phyloP scores from a whole-genome alignment of 192 early-diverging fungal genomes.

The Backusella circina region DNA sequence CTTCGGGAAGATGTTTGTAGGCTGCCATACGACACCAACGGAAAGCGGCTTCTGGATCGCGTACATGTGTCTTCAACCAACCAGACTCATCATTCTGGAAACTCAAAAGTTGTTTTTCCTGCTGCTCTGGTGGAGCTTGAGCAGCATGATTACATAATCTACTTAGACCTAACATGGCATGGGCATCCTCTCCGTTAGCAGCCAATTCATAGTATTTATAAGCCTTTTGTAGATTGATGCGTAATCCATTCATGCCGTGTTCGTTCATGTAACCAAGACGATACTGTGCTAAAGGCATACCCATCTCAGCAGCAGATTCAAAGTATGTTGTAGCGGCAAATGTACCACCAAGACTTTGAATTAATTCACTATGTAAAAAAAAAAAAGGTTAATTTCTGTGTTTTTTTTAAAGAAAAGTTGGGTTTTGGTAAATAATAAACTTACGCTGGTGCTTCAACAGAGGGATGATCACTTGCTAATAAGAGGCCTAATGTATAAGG shows the following conservation, averaged over 20 bases:
- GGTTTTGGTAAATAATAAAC: background rate
- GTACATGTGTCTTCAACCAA: background rate
- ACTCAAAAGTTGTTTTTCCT: background rate
- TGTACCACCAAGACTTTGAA: slow-evolving; percentile 60
- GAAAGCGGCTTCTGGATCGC: background rate
- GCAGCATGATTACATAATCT: background rate
- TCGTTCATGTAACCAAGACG: slow-evolving; percentile 81
- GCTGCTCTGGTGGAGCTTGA: background rate
- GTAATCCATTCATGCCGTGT: slow-evolving; percentile 45
- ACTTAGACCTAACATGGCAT: slow-evolving; percentile 2
- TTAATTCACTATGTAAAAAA: slow-evolving; percentile 37
- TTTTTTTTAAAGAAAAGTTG: background rate
- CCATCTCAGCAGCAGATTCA: slow-evolving; percentile 68
- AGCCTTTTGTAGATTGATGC: background rate
- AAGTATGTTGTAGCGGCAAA: slow-evolving; percentile 72
- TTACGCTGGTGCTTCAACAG: slow-evolving; percentile 45
- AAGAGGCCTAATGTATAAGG: slow-evolving; percentile 78
- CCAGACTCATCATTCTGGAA: slow-evolving; percentile 1
- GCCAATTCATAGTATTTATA: slow-evolving; percentile 1
- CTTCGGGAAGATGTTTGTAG: background rate
- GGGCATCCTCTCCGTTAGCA: background rate
- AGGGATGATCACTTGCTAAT: slow-evolving; percentile 58
- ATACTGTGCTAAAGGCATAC: slow-evolving; percentile 65
- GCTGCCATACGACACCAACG: slow-evolving; percentile 4
- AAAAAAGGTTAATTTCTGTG: background rate